Base-by-base conservation (phyloP, 2,329 filamentous ascomycete species). In the Metarhizium rileyi region DNA sequence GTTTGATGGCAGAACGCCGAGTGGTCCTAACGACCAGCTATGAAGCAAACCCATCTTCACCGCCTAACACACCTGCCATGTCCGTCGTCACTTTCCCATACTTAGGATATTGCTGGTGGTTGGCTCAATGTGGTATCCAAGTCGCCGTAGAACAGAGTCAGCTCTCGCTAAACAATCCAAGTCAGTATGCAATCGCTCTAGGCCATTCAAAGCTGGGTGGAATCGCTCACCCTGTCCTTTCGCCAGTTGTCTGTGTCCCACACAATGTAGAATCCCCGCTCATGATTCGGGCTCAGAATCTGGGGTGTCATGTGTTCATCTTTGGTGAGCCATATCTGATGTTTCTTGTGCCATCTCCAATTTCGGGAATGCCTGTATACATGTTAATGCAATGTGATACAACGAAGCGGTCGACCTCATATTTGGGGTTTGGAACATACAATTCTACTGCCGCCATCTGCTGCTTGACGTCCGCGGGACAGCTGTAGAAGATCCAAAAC, bases 401-500 rank as follows among this genome's bases (percentile, higher is more conserved):
- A 30, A 8, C 25, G 23, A 28, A 12, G 12, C 44, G 4, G 16
- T 20, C 5, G 6, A 22, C 5, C 26, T 20, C 6, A 33, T n/a
- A 6, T 9, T 22, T 18, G 2, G 12, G n/a, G n/a, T n/a, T n/a
- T n/a, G n/a, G n/a, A n/a, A 56, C 78, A 66, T 66, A 84, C 80
- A 85, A 68, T 61, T 84, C 80, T 38, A 74, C 68, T 0, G 81
- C 81, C 3, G 81, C 81, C 66, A 82, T 68, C 44, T 81, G 75
- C 60, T 85, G 81, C 62, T 82, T 80, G 33, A 76, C 60, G 57
- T 84, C 81, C 42, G 75, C 71, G 7, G 81, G 78, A 52, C 78
- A 82, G 64, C 77, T 82, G 63, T 85, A 84, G 59, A 85, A 85
- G 55, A 85, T 84, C 74, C 78, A 83, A 63, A 85, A 80, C 44